Conservation (phyloP, 2,329 filamentous ascomycete genomes). For the Colletotrichum sp. region DNA sequence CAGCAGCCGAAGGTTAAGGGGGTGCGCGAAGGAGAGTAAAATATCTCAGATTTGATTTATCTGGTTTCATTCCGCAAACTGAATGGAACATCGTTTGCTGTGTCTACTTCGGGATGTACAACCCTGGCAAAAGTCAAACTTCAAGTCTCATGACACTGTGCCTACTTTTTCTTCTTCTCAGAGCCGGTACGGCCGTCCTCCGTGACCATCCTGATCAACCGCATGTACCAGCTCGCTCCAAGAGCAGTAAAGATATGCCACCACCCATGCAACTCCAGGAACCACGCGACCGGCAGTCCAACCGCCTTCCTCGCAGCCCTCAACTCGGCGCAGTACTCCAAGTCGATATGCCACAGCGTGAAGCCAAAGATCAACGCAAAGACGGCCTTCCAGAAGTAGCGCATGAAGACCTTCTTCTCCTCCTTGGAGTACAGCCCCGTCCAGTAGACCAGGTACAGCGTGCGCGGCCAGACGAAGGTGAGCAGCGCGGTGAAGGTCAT, state of each 20-base stretch:
- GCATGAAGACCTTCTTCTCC: conserved; percentile 27
- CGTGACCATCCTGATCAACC: conserved; percentile 26
- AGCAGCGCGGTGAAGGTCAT: conserved; percentile 40
- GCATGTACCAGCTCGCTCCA: conserved; percentile 50
- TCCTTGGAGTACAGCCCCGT: conserved; percentile 30
- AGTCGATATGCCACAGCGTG: conserved; percentile 62
- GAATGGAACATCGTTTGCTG: no score
- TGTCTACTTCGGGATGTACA: no score
- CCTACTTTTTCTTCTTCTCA: background rate
- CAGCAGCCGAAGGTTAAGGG: no score
- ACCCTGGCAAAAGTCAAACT: no score
- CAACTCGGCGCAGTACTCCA: conserved; percentile 54
- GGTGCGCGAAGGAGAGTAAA: no score
- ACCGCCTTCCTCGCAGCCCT: conserved; percentile 46
- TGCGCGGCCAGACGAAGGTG: conserved; percentile 34
- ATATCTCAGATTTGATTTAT: no score
- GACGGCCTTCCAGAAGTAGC: conserved; percentile 32
- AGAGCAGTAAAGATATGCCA: conserved; percentile 67
- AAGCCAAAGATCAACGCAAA: conserved; percentile 49
- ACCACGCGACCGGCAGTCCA: conserved; percentile 59
- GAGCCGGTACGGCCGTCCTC: background rate
- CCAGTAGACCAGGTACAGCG: conserved; percentile 38
- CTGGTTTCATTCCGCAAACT: no score
- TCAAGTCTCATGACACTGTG: no score
- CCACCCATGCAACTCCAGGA: conserved; percentile 67